These are phyloP conservation scores for Asterionellopsis glacialis DNA, from an alignment of 108 stramenopile genomes.

Conservation along the genomic window DNA sequence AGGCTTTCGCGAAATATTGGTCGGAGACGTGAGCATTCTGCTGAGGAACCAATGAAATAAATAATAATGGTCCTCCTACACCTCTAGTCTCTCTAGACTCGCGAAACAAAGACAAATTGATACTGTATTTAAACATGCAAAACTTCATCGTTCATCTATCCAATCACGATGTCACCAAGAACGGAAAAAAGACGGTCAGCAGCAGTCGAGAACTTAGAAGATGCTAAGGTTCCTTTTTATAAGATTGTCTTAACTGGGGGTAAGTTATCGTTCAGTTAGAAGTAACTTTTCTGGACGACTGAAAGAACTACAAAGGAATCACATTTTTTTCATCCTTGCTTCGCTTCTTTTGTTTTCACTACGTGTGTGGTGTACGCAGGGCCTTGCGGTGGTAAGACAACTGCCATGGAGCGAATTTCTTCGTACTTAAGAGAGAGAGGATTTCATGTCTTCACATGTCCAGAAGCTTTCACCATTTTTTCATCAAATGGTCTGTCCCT, in stretches of 20 bases:
- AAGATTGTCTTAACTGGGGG: constrained; percentile 87
- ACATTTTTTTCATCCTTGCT: no score
- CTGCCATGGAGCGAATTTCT: constrained; percentile 73
- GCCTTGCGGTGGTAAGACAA: constrained; percentile 97
- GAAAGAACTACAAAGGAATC: no score
- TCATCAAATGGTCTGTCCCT: constrained; percentile 80
- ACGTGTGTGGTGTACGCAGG: constrained; percentile 82
- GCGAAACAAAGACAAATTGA: no score
- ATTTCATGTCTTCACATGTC: constrained; percentile 87
- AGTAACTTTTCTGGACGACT: no score
- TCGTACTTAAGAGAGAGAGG: constrained; percentile 71
- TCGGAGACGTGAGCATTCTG: no score
- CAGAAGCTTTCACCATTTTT: constrained; percentile 89
- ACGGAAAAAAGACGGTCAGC: neutral
- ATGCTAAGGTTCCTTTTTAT: neutral
- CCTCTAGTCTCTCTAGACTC: no score
- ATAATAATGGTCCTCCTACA: no score
- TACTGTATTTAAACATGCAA: no score
- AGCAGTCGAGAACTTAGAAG: neutral
- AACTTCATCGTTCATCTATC: neutral
- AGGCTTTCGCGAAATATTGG: no score
- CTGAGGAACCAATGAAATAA: no score
- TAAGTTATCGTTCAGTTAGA: no score
- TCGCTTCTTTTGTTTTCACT: no score
- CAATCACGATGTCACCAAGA: neutral